A percentile compares a stretch with the other conserved stretches of the same genome.
Evolutionary conservation across 208 protist genomes (phyloP).

Genomic region (Crithidia fasciculata): DNA sequence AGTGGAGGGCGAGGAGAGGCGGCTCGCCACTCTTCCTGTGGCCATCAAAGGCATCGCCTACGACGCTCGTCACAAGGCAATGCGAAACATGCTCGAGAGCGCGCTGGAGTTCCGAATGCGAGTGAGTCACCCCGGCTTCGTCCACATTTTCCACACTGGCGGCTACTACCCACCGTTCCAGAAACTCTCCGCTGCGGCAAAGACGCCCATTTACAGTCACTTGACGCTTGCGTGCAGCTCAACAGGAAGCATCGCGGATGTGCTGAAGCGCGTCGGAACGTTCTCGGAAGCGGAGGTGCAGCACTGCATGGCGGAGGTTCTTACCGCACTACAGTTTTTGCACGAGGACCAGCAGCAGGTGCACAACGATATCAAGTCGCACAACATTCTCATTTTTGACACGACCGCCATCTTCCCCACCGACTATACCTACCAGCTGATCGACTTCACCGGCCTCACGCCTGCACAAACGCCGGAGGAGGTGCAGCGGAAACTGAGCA

Average conservation of each 20-base stretch:
- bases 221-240: conserved; percentile 24
- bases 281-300: conserved; percentile 22
- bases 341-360: conserved; percentile 54
- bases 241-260: conserved; percentile 30
- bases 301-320: conserved; percentile 43
- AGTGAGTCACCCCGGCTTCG: conserved; percentile 27
- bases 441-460: conserved; percentile 49
- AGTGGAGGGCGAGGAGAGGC: conserved; percentile 9
- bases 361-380: conserved; percentile 89
- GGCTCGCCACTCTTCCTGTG: conserved; percentile 18
- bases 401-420: conserved; percentile 1
- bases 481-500: conserved; percentile 1
- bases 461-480: conserved; percentile 4
- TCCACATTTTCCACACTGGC: conserved; percentile 23
- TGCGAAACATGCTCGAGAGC: conserved; percentile 16
- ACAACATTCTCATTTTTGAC: conserved; percentile 78
- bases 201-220: conserved; percentile 12
- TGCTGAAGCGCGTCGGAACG: conserved; percentile 32
- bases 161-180: conserved; percentile 8
- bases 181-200: background rate
- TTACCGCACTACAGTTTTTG: conserved; percentile 54
- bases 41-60: conserved; percentile 32
- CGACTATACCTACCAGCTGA: conserved; percentile 56
- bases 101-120: conserved; percentile 22
- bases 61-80: conserved; percentile 14